Evolutionary conservation across 495 filamentous ascomycete species (phyloP), one percentile per base, ranked within the genome.

Genomic region (Xylaria acuta): DNA sequence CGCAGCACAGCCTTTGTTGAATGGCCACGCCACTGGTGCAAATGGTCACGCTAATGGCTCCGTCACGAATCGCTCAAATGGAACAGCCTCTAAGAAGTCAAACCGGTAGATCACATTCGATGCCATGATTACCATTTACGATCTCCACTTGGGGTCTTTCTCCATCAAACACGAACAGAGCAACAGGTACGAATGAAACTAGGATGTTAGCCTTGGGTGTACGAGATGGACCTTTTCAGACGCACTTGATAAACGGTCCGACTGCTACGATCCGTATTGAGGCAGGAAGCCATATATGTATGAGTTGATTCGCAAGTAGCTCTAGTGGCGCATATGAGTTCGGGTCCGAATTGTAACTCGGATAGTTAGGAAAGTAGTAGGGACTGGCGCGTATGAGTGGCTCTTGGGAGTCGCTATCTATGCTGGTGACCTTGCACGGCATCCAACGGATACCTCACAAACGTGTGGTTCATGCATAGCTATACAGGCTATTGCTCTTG

Each of bases 1-100:
- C 30, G 25, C 54, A 49, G 66, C 64, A 8, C 41, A 73, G 27
- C 73, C 76, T 36, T 47, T 79, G 30, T 68, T 73, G 12, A 79
- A 79, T 53, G 76, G 77, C 14, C 69, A 71, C 27, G 65, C 63
- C 14, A 71, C 70, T 20, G 70, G 70, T 27, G 53, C 38, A 18
- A 59, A 79, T 53, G 75, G 73, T 3, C 41, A 40, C 30, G 54
- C 75, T 9, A 79, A 77, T 56, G 75, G 76, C 63, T 25, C 58
- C 49, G 58, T 63, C 5, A 73, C 76, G 60, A 65, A 47, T 41
- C 77, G 75, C 25, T n/a, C 70, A 34, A 78, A 78, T 67, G 77
- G 77, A 51, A 60, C 56, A 8, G 64, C 69, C 5, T 64, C 60
- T 18, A 71, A 71, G 32, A 70, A 54, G 36, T 47, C 69, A 32